A percentile compares a stretch with the other conserved stretches of the same genome.
Evolutionary conservation across 176 grass and related monocot species (phyloP).

Genomic region (Oryza glumipatula): DNA sequence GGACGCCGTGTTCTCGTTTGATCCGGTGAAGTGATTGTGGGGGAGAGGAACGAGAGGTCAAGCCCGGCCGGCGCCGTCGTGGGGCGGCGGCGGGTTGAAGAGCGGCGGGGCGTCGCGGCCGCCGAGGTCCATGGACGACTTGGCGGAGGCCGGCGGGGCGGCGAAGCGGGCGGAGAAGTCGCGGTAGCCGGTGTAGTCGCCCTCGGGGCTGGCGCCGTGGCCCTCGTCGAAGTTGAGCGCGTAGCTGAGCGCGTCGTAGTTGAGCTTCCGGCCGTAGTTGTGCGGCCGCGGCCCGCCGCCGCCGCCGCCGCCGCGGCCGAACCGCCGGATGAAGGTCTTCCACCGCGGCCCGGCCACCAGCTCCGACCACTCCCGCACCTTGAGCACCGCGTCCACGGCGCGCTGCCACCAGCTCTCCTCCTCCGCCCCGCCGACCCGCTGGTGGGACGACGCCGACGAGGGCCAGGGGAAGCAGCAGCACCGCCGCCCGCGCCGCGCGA

Average conservation of each 20-base stretch:
- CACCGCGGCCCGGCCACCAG: constrained; percentile 81
- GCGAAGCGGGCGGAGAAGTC: constrained; percentile 91
- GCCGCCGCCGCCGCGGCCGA: constrained; percentile 63
- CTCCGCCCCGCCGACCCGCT: constrained; percentile 22
- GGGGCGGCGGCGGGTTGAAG: constrained; percentile 36
- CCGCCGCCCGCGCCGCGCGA: constrained; percentile 38
- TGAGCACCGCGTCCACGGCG: constrained; percentile 55
- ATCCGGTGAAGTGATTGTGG: neutral
- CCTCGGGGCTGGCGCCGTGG: constrained; percentile 73
- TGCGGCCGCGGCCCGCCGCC: constrained; percentile 40
- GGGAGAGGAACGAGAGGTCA: constrained; percentile 3
- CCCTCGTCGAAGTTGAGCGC: constrained; percentile 97
- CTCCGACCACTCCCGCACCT: constrained; percentile 97
- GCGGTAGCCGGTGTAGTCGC: constrained; percentile 59
- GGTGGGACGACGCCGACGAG: constrained; percentile 35
- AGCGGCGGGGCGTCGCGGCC: constrained; percentile 67
- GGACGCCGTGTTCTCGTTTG: constrained; percentile 18
- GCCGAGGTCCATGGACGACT: constrained; percentile 79
- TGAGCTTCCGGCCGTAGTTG: constrained; percentile 54
- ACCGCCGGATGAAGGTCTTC: constrained; percentile 97
- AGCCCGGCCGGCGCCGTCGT: constrained; percentile 11
- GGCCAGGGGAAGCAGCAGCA: constrained; percentile 69
- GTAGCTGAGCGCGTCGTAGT: constrained; percentile 90
- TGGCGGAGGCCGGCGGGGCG: constrained; percentile 55
- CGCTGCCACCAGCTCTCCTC: constrained; percentile 52